These are phyloP conservation scores for Choiromyces venosus DNA, from an alignment of 495 filamentous ascomycete species.

Conservation along the genomic window DNA sequence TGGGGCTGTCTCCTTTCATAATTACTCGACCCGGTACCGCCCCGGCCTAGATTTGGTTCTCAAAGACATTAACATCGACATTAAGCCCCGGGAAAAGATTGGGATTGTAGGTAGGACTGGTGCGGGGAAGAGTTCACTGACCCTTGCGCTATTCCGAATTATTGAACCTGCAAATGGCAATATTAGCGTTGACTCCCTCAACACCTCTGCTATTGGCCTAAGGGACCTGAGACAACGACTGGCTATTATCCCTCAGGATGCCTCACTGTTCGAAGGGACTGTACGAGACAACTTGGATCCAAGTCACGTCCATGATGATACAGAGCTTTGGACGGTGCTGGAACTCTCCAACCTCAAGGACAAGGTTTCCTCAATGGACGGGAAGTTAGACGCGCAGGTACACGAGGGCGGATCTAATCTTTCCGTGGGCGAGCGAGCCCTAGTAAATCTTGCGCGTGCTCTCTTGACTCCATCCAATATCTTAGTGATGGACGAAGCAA, in stretches of 20 bases:
- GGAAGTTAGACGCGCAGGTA: constrained; percentile 80
- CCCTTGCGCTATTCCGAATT: constrained; percentile 88
- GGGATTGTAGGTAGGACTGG: constrained; percentile 95
- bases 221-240: constrained; percentile 82
- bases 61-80: constrained; percentile 82
- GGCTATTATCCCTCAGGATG: constrained; percentile 97
- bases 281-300: constrained; percentile 96
- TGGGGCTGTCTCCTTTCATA: constrained; percentile 82
- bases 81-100: constrained; percentile 95
- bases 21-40: constrained; percentile 91
- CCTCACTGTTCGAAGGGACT: constrained; percentile 93
- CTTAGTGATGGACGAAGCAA: constrained; percentile 94
- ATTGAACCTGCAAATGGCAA: constrained; percentile 77
- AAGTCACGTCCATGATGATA: constrained; percentile 90
- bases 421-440: constrained; percentile 83
- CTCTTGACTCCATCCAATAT: constrained; percentile 95
- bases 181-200: constrained; percentile 81
- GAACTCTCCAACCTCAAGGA: constrained; percentile 92
- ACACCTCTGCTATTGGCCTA: constrained; percentile 86
- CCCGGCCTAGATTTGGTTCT: constrained; percentile 82
- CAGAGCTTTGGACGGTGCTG: constrained; percentile 93
- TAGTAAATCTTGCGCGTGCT: constrained; percentile 86
- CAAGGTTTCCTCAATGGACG: constrained; percentile 80
- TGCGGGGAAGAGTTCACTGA: constrained; percentile 93
- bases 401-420: constrained; percentile 90